Evolutionary conservation across 331 rosid species (phyloP), one percentile per base, ranked within the genome.

Genomic region (Spiraea crenata): DNA sequence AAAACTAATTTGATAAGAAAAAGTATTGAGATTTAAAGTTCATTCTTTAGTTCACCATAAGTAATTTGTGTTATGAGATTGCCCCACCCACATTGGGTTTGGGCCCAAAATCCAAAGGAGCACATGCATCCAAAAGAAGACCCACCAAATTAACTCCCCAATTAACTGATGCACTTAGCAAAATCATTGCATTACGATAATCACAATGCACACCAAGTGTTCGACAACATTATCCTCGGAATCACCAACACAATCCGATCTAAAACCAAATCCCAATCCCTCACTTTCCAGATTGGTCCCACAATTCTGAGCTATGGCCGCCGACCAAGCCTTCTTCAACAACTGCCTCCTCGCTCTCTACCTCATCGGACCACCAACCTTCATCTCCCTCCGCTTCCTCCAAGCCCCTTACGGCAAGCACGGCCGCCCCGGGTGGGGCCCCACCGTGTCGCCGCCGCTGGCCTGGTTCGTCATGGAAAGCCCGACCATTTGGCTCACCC

Each of bases 401-500:
- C 96, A 86, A 79, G 96, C 97, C 58, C 99, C 96, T 0, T 95
- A 95, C 19, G 96, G 93, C 7, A 95, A 95, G 69, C 95, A 87
- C 86, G 75, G 63, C 73, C 76, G 88, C 0, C 75, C 88, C 0
- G 92, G 98, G 9, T 93, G 96, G 96, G 98, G 95, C 34, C 97
- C 97, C 7, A 81, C 81, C 31, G 72, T 91, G 4, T 55, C 95
- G 3, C 75, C 95, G 1, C 88, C 95, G 0, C 35, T 91, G 9
- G 96, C 99, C 14, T 93, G 97, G 97, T 79, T 91, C 44, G 82
- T 91, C 10, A 93, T 93, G 99, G 96, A 93, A 64, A 86, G 87
- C 70, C 95, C 96, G 4, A 83, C 97, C 0, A 83, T 91, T 3
- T 89, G 95, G 93, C 83, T 89, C 63, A 86, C 91, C 71, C 83